Evolutionary conservation across 352 stramenopile species (phyloP).

Genomic region (Phytophthora podocarpi): DNA sequence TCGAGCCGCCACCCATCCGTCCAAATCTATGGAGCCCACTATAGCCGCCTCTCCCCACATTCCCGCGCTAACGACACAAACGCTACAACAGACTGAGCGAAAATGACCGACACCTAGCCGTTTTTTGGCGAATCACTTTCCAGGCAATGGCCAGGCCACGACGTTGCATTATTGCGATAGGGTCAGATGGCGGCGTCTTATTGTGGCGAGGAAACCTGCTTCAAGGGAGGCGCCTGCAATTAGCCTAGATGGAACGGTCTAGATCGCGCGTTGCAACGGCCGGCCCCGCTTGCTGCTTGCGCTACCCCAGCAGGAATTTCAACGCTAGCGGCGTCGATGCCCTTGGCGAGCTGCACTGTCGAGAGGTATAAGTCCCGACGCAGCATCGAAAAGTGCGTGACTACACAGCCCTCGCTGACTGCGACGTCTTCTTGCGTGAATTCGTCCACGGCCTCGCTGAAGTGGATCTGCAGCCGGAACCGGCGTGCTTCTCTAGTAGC

Average conservation of each 20-base stretch:
- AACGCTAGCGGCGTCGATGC: slow-evolving; percentile 2
- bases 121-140: slow-evolving; percentile 10
- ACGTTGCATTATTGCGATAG: slow-evolving; percentile 9
- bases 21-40: slow-evolving; percentile 23
- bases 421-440: slow-evolving; percentile 68
- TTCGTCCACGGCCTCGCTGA: slow-evolving; percentile 66
- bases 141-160: no score
- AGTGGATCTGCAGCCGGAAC: slow-evolving; percentile 62
- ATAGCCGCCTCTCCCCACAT: slow-evolving; percentile 17
- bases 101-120: slow-evolving; percentile 14
- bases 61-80: slow-evolving; percentile 16
- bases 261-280: slow-evolving; percentile 26
- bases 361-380: slow-evolving; percentile 48
- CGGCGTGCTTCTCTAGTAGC: slow-evolving; percentile 5
- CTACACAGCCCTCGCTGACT: slow-evolving; percentile 26
- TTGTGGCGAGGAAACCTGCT: background rate
- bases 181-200: slow-evolving; percentile 15
- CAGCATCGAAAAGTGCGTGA: slow-evolving; percentile 49
- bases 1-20: slow-evolving; percentile 24
- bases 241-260: slow-evolving; percentile 31
- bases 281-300: slow-evolving; percentile 4
- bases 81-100: background rate
- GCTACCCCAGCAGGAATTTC: slow-evolving; percentile 24
- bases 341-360: slow-evolving; percentile 20
- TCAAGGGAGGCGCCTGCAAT: no score